Evolutionary conservation across 257 asterid species (phyloP), one percentile per base, ranked within the genome.

Genomic region (Prunella vulgaris): DNA sequence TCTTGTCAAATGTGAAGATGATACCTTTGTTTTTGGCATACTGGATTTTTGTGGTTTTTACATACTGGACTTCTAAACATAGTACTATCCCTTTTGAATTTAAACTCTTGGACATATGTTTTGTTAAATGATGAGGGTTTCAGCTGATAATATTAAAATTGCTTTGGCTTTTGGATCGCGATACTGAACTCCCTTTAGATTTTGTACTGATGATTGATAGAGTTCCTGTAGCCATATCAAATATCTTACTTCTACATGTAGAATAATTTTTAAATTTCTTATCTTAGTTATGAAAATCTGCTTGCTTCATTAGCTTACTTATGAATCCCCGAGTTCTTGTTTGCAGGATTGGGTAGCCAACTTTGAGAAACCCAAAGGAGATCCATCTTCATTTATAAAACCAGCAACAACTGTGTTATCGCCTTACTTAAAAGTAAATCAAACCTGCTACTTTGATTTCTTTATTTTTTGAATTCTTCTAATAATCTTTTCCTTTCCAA

Each of bases 331-430:
- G 76, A 10, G n/a, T 78, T 74, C 74, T 51, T 10, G 58, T 56
- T 71, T 52, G 76, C 81, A 90, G 97, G 96, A 87, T 15, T 90
- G 97, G 97, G 93, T 88, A 62, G 90, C 97, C 40, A 87, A 82
- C 71, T 93, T 93, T 79, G 99, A 93, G 87, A 93, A 93, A 76
- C 99, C 99, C 66, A 90, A 90, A 85, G 97, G 97, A 38, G 94
- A 90, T 82, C 99, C 99, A 42, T 83, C 97, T 77, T 84, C 91
- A 60, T 90, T 87, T 84, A 70, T 87, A 64, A 84, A 81, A 74
- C 99, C 99, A 53, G 96, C 96, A 56, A 90, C 99, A 22, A 93
- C 97, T 25, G 97, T 90, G 66, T 77, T 93, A 67, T 90, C 97
- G 59, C 97, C 99, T 30, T 88, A 93, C 78, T 76, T 93, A 80